Evolutionary conservation across 495 filamentous ascomycete species (phyloP).

Genomic region (Patellaria atrata): DNA sequence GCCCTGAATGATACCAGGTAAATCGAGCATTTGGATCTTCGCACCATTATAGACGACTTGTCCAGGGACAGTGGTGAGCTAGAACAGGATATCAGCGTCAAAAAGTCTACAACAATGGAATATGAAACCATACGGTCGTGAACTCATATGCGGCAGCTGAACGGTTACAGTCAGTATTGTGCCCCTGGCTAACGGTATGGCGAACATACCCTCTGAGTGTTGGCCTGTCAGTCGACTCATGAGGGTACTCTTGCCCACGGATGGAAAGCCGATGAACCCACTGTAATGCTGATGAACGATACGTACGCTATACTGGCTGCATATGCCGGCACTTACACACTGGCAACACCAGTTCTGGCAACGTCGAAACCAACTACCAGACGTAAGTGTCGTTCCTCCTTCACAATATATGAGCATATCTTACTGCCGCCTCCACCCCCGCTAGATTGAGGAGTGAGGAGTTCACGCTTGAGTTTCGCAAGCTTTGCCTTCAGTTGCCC

Average conservation of each 20-base stretch:
- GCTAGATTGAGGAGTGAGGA: constrained; percentile 68
- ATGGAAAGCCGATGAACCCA: constrained; percentile 66
- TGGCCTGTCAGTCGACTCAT: constrained; percentile 91
- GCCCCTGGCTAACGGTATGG: neutral
- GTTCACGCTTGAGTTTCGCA: constrained; percentile 90
- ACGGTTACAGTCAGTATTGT: constrained; percentile 5
- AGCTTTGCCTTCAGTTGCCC: constrained; percentile 97
- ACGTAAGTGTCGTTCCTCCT: neutral
- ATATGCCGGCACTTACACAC: constrained; percentile 79
- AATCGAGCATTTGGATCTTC: constrained; percentile 95
- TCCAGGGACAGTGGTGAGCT: constrained; percentile 85
- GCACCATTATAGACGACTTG: constrained; percentile 96
- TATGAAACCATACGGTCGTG: constrained; percentile 43
- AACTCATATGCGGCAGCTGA: constrained; percentile 91
- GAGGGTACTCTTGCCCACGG: constrained; percentile 93
- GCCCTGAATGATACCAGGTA: constrained; percentile 96
- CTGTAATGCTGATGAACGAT: constrained; percentile 15
- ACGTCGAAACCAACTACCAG: constrained; percentile 84
- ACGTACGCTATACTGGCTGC: no score
- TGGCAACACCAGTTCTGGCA: constrained; percentile 91
- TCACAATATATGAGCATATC: constrained; percentile 14
- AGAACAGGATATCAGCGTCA: constrained; percentile 11
- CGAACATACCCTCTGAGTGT: constrained; percentile 68
- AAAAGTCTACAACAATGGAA: neutral
- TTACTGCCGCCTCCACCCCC: constrained; percentile 71